Conservation (phyloP, 2,329 filamentous ascomycete species). For the Beauveria brongniartii region DNA sequence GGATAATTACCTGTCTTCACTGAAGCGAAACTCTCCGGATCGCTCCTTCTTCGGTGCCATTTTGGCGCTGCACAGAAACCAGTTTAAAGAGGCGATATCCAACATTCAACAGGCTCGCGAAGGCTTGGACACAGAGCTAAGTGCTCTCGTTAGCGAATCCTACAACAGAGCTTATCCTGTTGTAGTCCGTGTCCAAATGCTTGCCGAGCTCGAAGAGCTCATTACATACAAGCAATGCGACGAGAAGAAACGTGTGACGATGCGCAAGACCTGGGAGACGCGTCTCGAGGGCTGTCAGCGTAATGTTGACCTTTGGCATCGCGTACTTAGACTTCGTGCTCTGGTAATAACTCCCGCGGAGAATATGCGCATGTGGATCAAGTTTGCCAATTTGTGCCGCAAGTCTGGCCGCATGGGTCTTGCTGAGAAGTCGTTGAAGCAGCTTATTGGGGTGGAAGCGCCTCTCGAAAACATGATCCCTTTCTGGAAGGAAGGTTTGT, state of each 20-base stretch:
- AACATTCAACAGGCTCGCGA: conserved; percentile 91
- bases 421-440: conserved; percentile 89
- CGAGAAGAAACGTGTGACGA: conserved; percentile 77
- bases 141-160: conserved; percentile 92
- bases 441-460: conserved; percentile 68
- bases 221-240: conserved; percentile 97
- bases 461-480: conserved; percentile 54
- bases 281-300: conserved; percentile 90
- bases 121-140: conserved; percentile 89
- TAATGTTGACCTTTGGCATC: conserved; percentile 96
- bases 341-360: conserved; percentile 87
- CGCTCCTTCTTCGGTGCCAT: conserved; percentile 97
- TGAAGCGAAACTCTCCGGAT: conserved; percentile 90
- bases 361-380: conserved; percentile 99
- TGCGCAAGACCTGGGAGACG: conserved; percentile 93
- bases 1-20: conserved; percentile 92
- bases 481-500: conserved; percentile 40
- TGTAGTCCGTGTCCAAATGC: conserved; percentile 98
- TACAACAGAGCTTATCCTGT: conserved; percentile 97
- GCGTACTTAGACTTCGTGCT: conserved; percentile 90
- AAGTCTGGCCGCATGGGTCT: conserved; percentile 93
- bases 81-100: conserved; percentile 81
- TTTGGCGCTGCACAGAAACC: conserved; percentile 86
- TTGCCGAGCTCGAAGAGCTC: conserved; percentile 95
- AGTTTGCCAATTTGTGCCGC: conserved; percentile 95